These are phyloP conservation scores for Rhodomyrtus tomentosa DNA, from an alignment of 345 rosid genomes.

Conservation along the genomic window DNA sequence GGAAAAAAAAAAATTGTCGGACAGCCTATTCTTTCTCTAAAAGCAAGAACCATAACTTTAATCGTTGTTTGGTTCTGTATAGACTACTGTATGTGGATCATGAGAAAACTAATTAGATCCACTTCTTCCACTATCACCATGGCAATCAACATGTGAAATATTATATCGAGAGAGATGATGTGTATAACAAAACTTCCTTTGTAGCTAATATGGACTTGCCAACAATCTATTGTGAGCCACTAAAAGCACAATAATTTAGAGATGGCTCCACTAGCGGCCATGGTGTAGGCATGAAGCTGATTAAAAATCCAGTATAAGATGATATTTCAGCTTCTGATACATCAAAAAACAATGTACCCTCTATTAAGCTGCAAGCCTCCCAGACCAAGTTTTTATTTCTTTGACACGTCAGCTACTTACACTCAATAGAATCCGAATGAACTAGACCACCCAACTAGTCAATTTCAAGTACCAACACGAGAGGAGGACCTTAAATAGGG, in stretches of 20 bases:
- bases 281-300: not conserved
- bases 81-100: not conserved
- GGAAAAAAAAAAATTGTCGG: not conserved
- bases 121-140: not conserved
- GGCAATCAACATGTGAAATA: not conserved
- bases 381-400: not conserved
- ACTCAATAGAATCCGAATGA: not conserved
- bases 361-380: not conserved
- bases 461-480: not conserved
- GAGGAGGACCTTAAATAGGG: not conserved
- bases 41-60: not conserved
- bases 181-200: not conserved
- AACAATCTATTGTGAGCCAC: not conserved
- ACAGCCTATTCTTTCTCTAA: not conserved
- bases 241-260: not conserved
- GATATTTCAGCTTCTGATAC: not conserved
- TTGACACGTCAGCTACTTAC: not conserved
- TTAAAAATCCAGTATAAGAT: not conserved
- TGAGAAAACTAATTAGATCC: not conserved
- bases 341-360: not conserved
- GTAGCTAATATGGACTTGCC: not conserved
- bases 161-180: not conserved
- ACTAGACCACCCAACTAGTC: not conserved
- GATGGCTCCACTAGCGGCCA: not conserved
- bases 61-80: not conserved